Percentiles rank a stretch among this genome's conserved stretches.
Evolutionary conservation across 2,329 filamentous ascomycete genomes (phyloP).

Genomic region (Pestalotiopsis sp.): DNA sequence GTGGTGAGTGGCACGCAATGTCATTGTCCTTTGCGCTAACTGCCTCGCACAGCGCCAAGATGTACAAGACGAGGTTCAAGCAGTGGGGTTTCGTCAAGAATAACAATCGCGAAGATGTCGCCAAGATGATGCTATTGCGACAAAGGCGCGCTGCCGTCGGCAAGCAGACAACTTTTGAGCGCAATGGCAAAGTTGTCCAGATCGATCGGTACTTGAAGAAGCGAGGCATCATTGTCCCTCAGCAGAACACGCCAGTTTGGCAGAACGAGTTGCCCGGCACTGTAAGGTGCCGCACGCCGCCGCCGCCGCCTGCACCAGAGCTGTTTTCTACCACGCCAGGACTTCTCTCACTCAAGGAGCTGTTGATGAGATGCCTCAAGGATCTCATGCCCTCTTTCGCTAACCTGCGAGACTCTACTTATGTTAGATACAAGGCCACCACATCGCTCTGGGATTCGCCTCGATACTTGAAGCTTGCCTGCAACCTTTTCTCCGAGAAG

Average conservation of each 20-base stretch:
- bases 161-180: conserved; percentile 9
- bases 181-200: conserved; percentile 8
- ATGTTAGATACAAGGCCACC: neutral
- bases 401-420: neutral
- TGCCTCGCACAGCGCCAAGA: conserved; percentile 3
- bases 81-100: conserved; percentile 14
- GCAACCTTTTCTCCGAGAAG: conserved; percentile 9
- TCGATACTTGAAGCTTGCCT: conserved; percentile 8
- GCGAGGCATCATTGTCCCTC: neutral
- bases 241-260: neutral
- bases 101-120: conserved; percentile 9
- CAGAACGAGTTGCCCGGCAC: neutral
- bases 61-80: conserved; percentile 14
- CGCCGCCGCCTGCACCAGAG: neutral
- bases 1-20: neutral
- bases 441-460: neutral
- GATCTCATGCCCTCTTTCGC: neutral
- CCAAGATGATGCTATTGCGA: conserved; percentile 10
- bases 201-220: conserved; percentile 12
- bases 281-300: conserved; percentile 8
- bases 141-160: conserved; percentile 8
- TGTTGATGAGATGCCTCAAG: neutral
- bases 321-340: neutral
- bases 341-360: conserved; percentile 1
- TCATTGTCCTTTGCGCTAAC: neutral